These are phyloP conservation scores for Dothideomycetes sp. DNA, from an alignment of 2,329 filamentous ascomycete genomes.

Conservation along the genomic window DNA sequence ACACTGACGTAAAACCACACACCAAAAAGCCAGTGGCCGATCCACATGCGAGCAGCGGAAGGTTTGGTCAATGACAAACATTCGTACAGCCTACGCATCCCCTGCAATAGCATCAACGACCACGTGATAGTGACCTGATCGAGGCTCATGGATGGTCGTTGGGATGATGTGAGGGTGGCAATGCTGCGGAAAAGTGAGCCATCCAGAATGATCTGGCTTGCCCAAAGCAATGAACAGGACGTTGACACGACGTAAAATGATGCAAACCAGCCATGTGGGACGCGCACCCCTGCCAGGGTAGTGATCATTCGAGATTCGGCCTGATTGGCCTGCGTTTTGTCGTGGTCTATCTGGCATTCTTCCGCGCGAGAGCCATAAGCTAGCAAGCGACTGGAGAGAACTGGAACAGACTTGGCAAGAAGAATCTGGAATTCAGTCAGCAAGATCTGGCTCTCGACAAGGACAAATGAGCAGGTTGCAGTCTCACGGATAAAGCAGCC, in stretches of 20 bases:
- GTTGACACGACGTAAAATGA: constrained; percentile 76
- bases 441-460: too few species aligned
- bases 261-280: constrained; percentile 81
- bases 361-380: constrained; percentile 46
- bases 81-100: constrained; percentile 65
- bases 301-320: constrained; percentile 23
- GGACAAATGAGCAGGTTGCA: background rate
- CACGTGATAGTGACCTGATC: constrained; percentile 57
- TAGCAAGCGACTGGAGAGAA: constrained; percentile 45
- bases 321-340: constrained; percentile 1
- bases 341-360: constrained; percentile 2
- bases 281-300: constrained; percentile 42
- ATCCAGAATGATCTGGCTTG: constrained; percentile 45
- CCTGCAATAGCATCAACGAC: constrained; percentile 66
- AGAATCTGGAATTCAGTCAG: constrained; percentile 30
- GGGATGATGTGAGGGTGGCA: constrained; percentile 20
- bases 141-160: constrained; percentile 41
- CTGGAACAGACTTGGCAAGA: constrained; percentile 38
- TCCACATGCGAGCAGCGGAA: constrained; percentile 70
- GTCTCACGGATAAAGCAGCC: constrained; percentile 9
- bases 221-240: constrained; percentile 63
- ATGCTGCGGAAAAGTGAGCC: constrained; percentile 43
- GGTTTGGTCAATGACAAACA: constrained; percentile 53
- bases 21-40: constrained; percentile 72
- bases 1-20: constrained; percentile 65